Evolutionary conservation across 2,329 filamentous ascomycete genomes (phyloP).

Genomic region (Intubia oerlemansii): DNA sequence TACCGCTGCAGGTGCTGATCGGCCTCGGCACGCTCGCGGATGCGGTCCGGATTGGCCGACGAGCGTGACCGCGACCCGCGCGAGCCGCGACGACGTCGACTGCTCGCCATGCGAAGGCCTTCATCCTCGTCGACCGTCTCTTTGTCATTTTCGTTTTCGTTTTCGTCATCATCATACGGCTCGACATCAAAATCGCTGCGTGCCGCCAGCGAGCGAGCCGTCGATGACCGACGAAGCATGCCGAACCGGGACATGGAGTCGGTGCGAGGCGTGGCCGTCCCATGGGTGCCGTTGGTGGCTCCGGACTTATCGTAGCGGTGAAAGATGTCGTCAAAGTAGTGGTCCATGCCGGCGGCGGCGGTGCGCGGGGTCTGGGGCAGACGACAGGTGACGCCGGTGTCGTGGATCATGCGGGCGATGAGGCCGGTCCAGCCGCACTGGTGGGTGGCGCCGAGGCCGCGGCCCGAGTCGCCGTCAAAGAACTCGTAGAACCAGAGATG

Average conservation of each 20-base stretch:
- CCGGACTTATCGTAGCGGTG: conserved; percentile 21
- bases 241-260: conserved; percentile 19
- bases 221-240: conserved; percentile 61
- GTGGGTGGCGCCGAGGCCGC: conserved; percentile 77
- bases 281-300: not conserved
- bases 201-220: conserved; percentile 61
- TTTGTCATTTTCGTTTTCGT: no score
- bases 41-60: conserved; percentile 27
- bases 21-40: conserved; percentile 28
- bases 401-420: conserved; percentile 92
- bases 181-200: conserved; percentile 48
- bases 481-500: conserved; percentile 94
- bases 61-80: conserved; percentile 10
- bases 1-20: conserved; percentile 61
- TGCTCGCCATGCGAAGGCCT: conserved; percentile 17
- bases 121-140: not conserved
- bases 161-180: no score
- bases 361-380: conserved; percentile 85
- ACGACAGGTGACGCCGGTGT: conserved; percentile 80
- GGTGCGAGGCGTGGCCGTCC: conserved; percentile 14
- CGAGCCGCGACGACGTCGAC: no score
- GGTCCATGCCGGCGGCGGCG: conserved; percentile 59
- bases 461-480: conserved; percentile 81
- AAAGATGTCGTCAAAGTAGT: conserved; percentile 92
- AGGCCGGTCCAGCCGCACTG: conserved; percentile 94